Percentiles rank a stretch among this genome's conserved stretches.
phyloP scores from a whole-genome alignment of 179 eudicot genomes.

The Heliamphora pulchella region DNA sequence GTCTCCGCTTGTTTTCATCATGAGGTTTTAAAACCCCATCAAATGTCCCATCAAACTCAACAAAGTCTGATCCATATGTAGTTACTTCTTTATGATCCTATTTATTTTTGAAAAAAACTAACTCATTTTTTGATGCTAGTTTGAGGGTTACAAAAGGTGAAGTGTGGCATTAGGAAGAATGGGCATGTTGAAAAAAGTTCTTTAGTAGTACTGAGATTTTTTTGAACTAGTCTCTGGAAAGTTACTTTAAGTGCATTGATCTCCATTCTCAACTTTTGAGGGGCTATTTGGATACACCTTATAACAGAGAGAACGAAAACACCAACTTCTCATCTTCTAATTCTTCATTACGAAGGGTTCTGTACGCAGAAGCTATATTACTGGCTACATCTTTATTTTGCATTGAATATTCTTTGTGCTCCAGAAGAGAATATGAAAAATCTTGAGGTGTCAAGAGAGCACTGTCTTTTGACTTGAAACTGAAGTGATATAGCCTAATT shows the following conservation, averaged over 20 bases:
- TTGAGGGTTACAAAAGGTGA: no score
- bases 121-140: no score
- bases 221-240: no score
- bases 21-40: no score
- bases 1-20: no score
- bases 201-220: no score
- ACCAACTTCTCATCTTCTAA: neutral
- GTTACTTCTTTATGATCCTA: no score
- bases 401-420: neutral
- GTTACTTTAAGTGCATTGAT: neutral
- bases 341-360: neutral
- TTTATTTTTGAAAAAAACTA: no score
- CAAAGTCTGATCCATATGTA: no score
- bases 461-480: neutral
- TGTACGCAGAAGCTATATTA: neutral
- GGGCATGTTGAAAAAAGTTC: no score
- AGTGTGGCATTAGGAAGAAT: no score
- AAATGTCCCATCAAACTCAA: no score
- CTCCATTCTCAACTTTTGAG: slow-evolving; percentile 3
- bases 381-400: neutral
- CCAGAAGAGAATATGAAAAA: neutral
- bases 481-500: neutral
- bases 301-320: neutral
- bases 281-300: neutral
- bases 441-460: neutral